Base-by-base conservation (phyloP, 805 yeast genomes). In the Saccharomycopsis capsularis region DNA sequence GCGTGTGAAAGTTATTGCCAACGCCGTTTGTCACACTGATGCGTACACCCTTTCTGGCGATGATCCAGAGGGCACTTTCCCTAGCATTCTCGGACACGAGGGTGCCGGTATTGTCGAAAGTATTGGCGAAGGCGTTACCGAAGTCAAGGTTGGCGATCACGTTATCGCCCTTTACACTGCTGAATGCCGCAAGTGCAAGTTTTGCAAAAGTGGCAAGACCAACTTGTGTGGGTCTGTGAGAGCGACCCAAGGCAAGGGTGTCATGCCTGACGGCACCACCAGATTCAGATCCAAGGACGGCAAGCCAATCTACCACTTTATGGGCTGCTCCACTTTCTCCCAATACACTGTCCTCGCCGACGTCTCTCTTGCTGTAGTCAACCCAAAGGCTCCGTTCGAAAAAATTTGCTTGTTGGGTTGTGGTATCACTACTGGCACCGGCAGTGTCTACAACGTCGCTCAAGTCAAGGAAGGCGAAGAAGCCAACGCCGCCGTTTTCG, bases 21-120 rank as follows among this genome's bases (percentile, higher is more conserved):
- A 97, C 27, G 99, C 97, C 65, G 96, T 93, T 36, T 93, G 99
- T 68, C 99, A 93, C 73, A 93, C 99, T 32, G 99, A 93, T 66
- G 97, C 97, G 36, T 93, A 84, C 74, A 91, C 98, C 9, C 75
- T 93, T 57, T 82, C 95, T 43, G 99, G 99, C 52, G 76, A 72
- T 50, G 99, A 93, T 67, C 93, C 98, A 48, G 99, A 93, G 70
- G 99, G 98, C 60, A 85, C 83, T 13, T 89, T 89, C 78, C 98
- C 98, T 16, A 83, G 81, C 18, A 71, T 93, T 53, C 75, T 95
- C 60, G 99, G 99, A 55, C 99, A 93, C 69, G 99, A 93, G 69
- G 96, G 97, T 69, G 96, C 97, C 36, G 99, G 99, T 63, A 73
- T 87, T 54, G 98, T 93, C 40, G 99, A 91, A 73, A 78, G 88